Percentiles rank a stretch among this genome's conserved stretches.
Conservation (phyloP, 2,329 filamentous ascomycete species). For the Paraphaeosphaeria minitans region DNA sequence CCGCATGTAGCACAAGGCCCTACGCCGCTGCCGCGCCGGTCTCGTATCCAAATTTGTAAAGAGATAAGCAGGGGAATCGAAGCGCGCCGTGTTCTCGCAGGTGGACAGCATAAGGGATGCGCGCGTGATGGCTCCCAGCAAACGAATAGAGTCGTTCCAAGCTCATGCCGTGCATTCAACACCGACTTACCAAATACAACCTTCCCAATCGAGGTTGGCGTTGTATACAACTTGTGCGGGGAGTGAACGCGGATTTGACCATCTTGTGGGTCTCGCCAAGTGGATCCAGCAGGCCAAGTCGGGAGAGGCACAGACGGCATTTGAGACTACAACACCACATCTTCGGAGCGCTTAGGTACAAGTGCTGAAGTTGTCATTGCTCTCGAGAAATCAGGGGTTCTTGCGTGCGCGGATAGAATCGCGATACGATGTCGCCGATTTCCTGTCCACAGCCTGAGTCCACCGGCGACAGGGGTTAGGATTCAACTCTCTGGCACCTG, state of each 20-base stretch:
- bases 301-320: slow-evolving; percentile 13
- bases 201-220: slow-evolving; percentile 26
- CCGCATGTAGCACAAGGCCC: not conserved
- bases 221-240: slow-evolving; percentile 11
- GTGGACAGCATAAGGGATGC: slow-evolving; percentile 4
- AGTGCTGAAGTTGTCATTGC: not conserved
- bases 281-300: slow-evolving; percentile 11
- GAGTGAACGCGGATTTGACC: not conserved
- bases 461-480: not conserved
- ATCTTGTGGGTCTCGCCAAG: slow-evolving; percentile 7
- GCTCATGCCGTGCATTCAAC: not conserved
- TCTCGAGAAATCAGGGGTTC: not conserved
- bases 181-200: slow-evolving; percentile 13
- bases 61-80: slow-evolving; percentile 12
- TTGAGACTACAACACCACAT: slow-evolving; percentile 4
- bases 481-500: not conserved
- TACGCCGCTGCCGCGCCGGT: slow-evolving; percentile 1
- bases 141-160: not conserved
- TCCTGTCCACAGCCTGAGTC: not conserved
- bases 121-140: not conserved
- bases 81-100: slow-evolving; percentile 6
- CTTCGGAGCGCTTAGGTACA: not conserved
- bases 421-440: not conserved
- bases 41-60: slow-evolving; percentile 5
- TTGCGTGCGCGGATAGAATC: not conserved